Base-by-base conservation (phyloP, 2,329 filamentous ascomycete genomes). In the Aspergillus intermedius region DNA sequence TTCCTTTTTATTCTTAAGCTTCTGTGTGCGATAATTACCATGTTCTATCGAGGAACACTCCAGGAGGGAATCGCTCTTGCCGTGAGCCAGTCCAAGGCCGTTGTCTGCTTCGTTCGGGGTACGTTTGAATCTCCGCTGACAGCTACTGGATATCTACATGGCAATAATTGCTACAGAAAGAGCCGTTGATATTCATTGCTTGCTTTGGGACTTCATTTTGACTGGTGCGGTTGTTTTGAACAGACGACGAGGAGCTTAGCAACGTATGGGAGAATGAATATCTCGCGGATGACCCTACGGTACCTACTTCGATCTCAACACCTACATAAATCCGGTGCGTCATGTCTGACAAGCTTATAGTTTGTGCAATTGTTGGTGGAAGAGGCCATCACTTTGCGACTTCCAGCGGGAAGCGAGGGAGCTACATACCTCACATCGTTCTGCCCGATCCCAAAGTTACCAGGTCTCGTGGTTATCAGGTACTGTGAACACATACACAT, bases 91-190 rank as follows among this genome's bases (percentile, higher is more conserved):
- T 75, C 81, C 50, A 94, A 91, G 68, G 77, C 86, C 15, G 87
- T 96, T 0, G 79, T 87, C 25, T 95, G 89, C 71, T 94, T 96
- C 68, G 84, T 95, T 28, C 81, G 83, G 62, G 85, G 88, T 89
- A 68, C 56, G 74, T 54, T 21, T 41, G 40, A 54, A 52, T 55
- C 53, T 48, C 54, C 51, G 52, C 52, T 49, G 13, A 15, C 8
- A 35, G n/a, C n/a, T 30, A 30, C 10, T 30, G 25, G 34, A 35
- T 35, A 2, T 35, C 34, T 35, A 35, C 15, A 35, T 17, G 5
- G n/a, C 13, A 37, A 37, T 37, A 37, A 5, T 13, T 17, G n/a
- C 34, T 37, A 37, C 10, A 37, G 9, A 8, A 12, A 12, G 4
- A 30, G 34, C 34, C 10, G 17, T 37, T 5, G 6, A 17, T n/a